phyloP scores from a whole-genome alignment of 371 early-diverging fungal genomes.

The Apophysomyces sp. region DNA sequence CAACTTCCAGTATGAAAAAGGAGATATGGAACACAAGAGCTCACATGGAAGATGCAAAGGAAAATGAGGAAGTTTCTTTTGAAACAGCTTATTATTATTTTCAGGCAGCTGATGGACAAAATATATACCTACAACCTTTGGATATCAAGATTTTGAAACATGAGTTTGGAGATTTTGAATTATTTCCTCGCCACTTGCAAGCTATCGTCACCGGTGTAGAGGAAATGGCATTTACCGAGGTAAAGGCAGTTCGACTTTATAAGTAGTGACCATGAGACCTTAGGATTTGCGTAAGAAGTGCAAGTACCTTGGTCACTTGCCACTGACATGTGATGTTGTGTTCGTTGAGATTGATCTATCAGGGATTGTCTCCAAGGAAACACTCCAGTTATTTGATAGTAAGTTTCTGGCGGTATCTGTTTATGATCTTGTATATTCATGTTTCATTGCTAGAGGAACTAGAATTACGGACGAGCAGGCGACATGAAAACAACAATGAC shows the following conservation, averaged over 20 bases:
- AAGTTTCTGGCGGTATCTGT: constrained; percentile 10
- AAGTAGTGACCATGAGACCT: constrained; percentile 47
- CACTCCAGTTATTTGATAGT: constrained; percentile 49
- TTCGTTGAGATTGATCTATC: constrained; percentile 75
- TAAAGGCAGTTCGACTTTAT: constrained; percentile 8
- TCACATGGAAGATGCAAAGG: background rate
- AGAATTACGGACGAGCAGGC: background rate
- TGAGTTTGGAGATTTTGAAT: constrained; percentile 56
- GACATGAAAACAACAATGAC: background rate
- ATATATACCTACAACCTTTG: constrained; percentile 80
- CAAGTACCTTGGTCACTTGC: constrained; percentile 76
- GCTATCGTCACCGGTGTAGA: constrained; percentile 54
- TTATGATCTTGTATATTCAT: background rate
- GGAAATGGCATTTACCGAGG: constrained; percentile 33
- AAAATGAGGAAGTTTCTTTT: background rate
- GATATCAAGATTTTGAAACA: constrained; percentile 73
- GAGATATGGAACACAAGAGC: no score
- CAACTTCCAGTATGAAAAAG: background rate
- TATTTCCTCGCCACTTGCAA: constrained; percentile 48
- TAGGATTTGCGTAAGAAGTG: constrained; percentile 77
- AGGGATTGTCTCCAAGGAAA: constrained; percentile 51
- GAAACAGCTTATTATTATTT: constrained; percentile 57
- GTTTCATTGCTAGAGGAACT: background rate
- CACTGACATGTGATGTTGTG: constrained; percentile 77
- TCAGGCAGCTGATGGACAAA: constrained; percentile 80